phyloP scores from a whole-genome alignment of 805 yeast genomes.

The Brettanomyces bruxellensis region DNA sequence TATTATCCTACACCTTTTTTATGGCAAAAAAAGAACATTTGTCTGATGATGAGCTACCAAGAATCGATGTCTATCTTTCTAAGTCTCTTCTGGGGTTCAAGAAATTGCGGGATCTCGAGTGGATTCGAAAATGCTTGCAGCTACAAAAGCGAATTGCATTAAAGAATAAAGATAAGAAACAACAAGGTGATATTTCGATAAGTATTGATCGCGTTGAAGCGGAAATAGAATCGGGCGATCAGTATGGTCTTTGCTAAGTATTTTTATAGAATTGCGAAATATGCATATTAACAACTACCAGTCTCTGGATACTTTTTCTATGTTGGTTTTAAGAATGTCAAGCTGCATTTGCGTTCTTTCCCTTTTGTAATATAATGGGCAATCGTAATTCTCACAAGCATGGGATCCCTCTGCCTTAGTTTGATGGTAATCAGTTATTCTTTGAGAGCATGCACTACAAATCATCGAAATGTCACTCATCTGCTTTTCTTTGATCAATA shows the following conservation, averaged over 20 bases:
- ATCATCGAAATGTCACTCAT: conserved; percentile 21
- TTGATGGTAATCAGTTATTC: conserved; percentile 7
- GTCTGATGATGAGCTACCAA: conserved; percentile 14
- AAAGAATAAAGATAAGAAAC: not conserved
- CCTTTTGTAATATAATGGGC: conserved; percentile 51
- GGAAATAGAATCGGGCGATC: conserved; percentile 22
- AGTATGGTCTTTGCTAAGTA: conserved; percentile 12
- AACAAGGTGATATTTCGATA: too few species aligned
- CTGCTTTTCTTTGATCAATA: conserved; percentile 20
- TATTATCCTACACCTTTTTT: conserved; percentile 18
- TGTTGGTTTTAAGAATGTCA: conserved; percentile 15
- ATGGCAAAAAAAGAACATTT: conserved; percentile 16
- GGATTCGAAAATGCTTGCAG: conserved; percentile 31
- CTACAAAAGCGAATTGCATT: conserved; percentile 31
- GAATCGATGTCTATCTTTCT: conserved; percentile 14
- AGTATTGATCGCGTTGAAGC: not conserved
- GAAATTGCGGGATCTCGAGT: conserved; percentile 27
- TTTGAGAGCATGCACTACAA: conserved; percentile 30
- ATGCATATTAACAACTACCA: conserved; percentile 12
- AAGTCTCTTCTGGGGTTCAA: conserved; percentile 37
- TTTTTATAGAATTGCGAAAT: not conserved
- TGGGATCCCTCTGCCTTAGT: conserved; percentile 22
- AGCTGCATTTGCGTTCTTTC: conserved; percentile 25
- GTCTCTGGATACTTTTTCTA: conserved; percentile 6
- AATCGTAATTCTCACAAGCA: conserved; percentile 53